Evolutionary conservation across 495 filamentous ascomycete species (phyloP).

Genomic region (Neurospora tetrasperma): DNA sequence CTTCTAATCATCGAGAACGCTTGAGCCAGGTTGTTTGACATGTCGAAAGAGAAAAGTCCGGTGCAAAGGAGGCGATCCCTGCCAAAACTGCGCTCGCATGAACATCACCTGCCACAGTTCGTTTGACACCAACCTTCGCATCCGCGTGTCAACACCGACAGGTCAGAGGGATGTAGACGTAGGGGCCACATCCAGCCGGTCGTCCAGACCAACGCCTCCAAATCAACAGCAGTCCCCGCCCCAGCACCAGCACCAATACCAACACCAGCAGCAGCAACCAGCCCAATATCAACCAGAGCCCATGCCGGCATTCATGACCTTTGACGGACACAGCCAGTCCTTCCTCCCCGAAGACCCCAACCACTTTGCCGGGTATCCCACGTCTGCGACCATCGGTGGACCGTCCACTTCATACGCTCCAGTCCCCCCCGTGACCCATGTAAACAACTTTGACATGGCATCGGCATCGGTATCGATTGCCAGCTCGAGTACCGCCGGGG

Average conservation of each 20-base stretch:
- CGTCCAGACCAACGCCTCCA: neutral
- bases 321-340: constrained; percentile 3
- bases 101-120: constrained; percentile 26
- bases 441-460: neutral
- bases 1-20: neutral
- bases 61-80: constrained; percentile 24
- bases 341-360: constrained; percentile 4
- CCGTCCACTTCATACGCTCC: neutral
- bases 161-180: constrained; percentile 19
- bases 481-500: neutral
- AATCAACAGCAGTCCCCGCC: neutral
- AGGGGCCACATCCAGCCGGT: constrained; percentile 7
- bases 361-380: constrained; percentile 3
- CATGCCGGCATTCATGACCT: neutral
- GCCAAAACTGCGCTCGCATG: constrained; percentile 25
- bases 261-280: neutral
- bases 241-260: neutral
- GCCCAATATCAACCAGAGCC: neutral
- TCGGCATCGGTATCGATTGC: neutral
- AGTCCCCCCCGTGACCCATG: neutral
- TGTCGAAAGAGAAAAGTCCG: constrained; percentile 30
- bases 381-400: neutral
- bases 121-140: constrained; percentile 26
- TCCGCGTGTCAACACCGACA: constrained; percentile 19
- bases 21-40: constrained; percentile 23